Evolutionary conservation across 2,329 filamentous ascomycete species (phyloP), one percentile per base, ranked within the genome.

Genomic region (Pyrenochaeta sp.): DNA sequence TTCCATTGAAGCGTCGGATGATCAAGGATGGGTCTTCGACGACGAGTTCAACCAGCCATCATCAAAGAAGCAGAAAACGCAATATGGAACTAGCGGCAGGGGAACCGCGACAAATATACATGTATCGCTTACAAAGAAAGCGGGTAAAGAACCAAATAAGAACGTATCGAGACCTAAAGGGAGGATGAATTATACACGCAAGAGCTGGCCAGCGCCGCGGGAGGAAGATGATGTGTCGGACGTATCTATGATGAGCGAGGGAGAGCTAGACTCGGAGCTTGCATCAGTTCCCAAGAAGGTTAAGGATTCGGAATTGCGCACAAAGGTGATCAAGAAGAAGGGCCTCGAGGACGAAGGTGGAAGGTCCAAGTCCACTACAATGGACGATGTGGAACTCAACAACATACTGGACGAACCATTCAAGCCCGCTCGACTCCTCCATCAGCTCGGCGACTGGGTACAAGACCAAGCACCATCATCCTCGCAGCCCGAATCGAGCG

Each of bases 361-460:
- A 10, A 37, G 32, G 10, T 9, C 42, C 19, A 58, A 42, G 36
- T 15, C 32, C 25, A 12, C 53, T 32, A 15, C 15, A 30, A 10
- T 51, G 25, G 32, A 32, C 13, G 50, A 59, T 12, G 43, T 48
- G 3, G 45, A 47, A n/a, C 22, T 46, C 19, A 30, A 32, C 2
- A 7, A 47, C 13, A n/a, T 54, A 5, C 15, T 49, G 15, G 36
- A 54, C 13, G 52, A 51, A 13, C 50, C 46, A 7, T 45, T 48
- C 9, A 61, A 62, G 27, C 52, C 59, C n/a, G 54, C 62, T 27
- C 47, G 53, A n/a, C 51, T 67, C 1, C 50, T 59, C 12, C 52
- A 65, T 45, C 64, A 69, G 19, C 61, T 69, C 13, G 65, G 51
- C 27, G 53, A 58, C 24, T 68, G 61, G 61, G 56, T 58, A 34